phyloP scores from a whole-genome alignment of 345 rosid species.

The Passiflora organensis region DNA sequence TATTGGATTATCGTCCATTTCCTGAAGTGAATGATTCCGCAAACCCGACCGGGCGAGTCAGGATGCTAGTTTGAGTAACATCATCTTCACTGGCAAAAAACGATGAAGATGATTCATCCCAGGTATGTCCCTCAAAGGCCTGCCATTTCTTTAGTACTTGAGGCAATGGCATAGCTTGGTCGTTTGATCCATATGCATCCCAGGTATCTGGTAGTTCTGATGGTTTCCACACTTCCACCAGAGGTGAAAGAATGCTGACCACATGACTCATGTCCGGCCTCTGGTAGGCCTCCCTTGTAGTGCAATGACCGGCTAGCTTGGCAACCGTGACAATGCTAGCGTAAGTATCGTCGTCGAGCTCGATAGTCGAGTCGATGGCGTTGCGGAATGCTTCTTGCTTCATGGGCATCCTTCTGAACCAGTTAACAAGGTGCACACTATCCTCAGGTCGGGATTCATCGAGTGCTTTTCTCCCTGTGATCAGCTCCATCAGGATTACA shows the following conservation, averaged over 20 bases:
- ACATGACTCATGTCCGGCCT: conserved; percentile 81
- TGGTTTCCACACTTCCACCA: conserved; percentile 60
- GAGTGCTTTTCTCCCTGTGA: conserved; percentile 67
- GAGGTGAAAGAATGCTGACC: conserved; percentile 58
- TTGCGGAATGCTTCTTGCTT: conserved; percentile 42
- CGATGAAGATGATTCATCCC: conserved; percentile 48
- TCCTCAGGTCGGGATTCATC: conserved; percentile 64
- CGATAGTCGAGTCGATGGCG: conserved; percentile 46
- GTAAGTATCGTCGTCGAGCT: conserved; percentile 43
- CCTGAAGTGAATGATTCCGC: conserved; percentile 82
- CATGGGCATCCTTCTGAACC: conserved; percentile 62
- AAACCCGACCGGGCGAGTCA: conserved; percentile 69
- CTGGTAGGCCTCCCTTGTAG: conserved; percentile 59
- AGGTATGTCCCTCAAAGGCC: conserved; percentile 49
- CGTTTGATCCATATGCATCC: conserved; percentile 56
- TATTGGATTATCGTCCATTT: conserved; percentile 58
- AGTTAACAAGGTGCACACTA: conserved; percentile 54
- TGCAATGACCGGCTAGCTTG: conserved; percentile 62
- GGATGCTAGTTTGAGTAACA: conserved; percentile 81
- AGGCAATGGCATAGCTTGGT: conserved; percentile 63
- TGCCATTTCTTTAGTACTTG: conserved; percentile 71
- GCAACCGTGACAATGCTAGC: conserved; percentile 54
- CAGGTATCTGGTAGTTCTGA: conserved; percentile 48
- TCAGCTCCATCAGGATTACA: conserved; percentile 78
- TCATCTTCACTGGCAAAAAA: conserved; percentile 50